phyloP scores from a whole-genome alignment of 208 protist species.

The Trypanosoma grayi region DNA sequence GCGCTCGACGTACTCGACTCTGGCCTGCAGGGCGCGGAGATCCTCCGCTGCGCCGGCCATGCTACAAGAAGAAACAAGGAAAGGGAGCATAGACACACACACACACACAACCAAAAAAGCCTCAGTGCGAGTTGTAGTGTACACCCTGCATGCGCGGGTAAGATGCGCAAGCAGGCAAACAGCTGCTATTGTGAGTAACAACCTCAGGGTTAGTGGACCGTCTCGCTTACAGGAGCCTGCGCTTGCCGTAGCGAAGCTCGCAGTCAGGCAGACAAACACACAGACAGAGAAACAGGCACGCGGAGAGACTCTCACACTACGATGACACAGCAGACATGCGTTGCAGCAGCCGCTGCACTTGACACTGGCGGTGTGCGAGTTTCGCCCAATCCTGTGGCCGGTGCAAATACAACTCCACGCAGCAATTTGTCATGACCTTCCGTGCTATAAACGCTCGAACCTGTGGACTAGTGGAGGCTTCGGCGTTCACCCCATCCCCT shows the following conservation, averaged over 20 bases:
- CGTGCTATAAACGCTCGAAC: constrained; percentile 51
- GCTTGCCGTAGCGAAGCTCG: too few relatives aligned
- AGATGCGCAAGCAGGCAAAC: too few relatives aligned
- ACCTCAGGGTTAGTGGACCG: neutral
- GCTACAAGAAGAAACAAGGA: neutral
- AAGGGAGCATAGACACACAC: neutral
- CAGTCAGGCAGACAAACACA: neutral
- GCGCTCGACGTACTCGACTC: constrained; percentile 19
- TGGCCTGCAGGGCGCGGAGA: constrained; percentile 4
- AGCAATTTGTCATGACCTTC: constrained; percentile 87
- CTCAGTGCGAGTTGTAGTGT: too few relatives aligned
- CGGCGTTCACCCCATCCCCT: neutral
- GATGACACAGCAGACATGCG: constrained; percentile 27
- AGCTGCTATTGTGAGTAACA: too few relatives aligned
- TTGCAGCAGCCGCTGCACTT: constrained; percentile 72
- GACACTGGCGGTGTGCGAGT: constrained; percentile 67
- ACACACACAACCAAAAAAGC: constrained; percentile 3
- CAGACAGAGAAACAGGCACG: neutral
- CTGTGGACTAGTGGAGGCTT: constrained; percentile 16
- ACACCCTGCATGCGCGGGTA: too few relatives aligned
- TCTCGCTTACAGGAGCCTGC: neutral
- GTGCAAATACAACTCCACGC: constrained; percentile 86
- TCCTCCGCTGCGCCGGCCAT: constrained; percentile 10
- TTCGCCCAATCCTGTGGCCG: constrained; percentile 82
- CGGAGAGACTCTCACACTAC: neutral